Evolutionary conservation across 2,329 filamentous ascomycete species (phyloP).

Genomic region (Rutstroemia sp.): DNA sequence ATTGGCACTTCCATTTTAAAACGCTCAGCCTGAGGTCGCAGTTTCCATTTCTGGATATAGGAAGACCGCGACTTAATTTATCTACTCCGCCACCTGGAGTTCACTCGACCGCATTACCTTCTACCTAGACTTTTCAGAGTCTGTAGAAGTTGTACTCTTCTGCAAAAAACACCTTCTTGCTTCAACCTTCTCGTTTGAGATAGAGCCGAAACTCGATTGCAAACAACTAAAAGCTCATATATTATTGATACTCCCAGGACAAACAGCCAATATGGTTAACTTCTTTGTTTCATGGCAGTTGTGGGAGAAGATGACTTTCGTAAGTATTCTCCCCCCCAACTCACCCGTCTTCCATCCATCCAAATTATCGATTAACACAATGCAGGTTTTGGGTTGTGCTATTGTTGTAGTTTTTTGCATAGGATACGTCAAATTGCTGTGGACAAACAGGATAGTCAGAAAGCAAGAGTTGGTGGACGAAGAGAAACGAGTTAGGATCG

Average conservation of each 20-base stretch:
- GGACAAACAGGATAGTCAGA: constrained; percentile 46
- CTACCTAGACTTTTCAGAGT: background rate
- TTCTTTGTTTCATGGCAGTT: constrained; percentile 68
- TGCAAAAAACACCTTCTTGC: background rate
- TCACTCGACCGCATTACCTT: background rate
- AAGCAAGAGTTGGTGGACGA: constrained; percentile 59
- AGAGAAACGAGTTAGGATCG: constrained; percentile 49
- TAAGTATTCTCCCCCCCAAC: constrained; percentile 41
- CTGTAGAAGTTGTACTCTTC: too few relatives aligned
- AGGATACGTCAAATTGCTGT: constrained; percentile 61
- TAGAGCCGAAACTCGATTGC: background rate
- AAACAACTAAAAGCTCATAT: background rate
- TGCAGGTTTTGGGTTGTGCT: constrained; percentile 61
- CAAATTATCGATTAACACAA: constrained; percentile 3
- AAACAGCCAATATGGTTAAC: constrained; percentile 19
- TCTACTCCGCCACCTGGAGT: background rate
- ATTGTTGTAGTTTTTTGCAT: constrained; percentile 64
- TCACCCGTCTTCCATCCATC: background rate
- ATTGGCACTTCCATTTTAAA: background rate
- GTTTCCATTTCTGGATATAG: background rate
- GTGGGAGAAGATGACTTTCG: constrained; percentile 88
- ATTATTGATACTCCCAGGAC: background rate
- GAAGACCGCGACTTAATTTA: too few relatives aligned
- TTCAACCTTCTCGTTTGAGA: background rate
- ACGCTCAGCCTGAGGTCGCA: background rate